These are phyloP conservation scores for Hypoxylon sp. DNA, from an alignment of 2,329 filamentous ascomycete species.

Conservation along the genomic window DNA sequence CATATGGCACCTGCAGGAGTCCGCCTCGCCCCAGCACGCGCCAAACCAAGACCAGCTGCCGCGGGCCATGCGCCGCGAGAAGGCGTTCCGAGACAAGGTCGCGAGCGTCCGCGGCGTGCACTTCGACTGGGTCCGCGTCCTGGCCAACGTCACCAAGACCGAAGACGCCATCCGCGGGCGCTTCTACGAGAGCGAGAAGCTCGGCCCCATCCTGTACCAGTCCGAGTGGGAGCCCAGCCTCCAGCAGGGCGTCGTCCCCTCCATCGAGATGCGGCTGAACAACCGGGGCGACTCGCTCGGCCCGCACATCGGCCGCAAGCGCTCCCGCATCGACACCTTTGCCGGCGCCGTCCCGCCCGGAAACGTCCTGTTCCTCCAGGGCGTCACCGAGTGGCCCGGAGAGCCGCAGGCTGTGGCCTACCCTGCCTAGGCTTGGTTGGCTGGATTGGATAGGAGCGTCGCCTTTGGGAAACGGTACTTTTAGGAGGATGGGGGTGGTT, in stretches of 20 bases:
- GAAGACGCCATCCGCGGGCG: slow-evolving; percentile 64
- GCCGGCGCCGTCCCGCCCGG: slow-evolving; percentile 36
- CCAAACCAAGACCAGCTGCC: slow-evolving; percentile 38
- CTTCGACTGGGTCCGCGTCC: slow-evolving; percentile 52
- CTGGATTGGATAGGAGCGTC: not conserved
- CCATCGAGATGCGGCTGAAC: slow-evolving; percentile 64
- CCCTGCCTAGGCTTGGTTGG: not conserved
- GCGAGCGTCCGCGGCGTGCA: slow-evolving; percentile 40
- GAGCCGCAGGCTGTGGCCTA: not conserved
- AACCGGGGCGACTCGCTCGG: slow-evolving; percentile 63
- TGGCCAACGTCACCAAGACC: slow-evolving; percentile 46
- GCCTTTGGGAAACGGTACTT: not conserved
- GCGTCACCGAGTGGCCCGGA: slow-evolving; percentile 20
- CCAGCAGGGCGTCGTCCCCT: slow-evolving; percentile 57
- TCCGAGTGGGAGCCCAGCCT: slow-evolving; percentile 51
- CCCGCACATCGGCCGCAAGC: slow-evolving; percentile 53
- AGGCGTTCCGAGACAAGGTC: slow-evolving; percentile 49
- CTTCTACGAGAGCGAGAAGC: slow-evolving; percentile 68
- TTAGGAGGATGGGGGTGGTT: not conserved
- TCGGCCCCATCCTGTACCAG: slow-evolving; percentile 64
- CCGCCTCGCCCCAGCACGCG: slow-evolving; percentile 20
- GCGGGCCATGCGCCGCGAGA: slow-evolving; percentile 47
- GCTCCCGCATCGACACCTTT: slow-evolving; percentile 39
- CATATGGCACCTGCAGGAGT: slow-evolving; percentile 48
- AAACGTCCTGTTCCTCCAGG: slow-evolving; percentile 12